Percentiles rank a stretch among this genome's conserved stretches.
These are phyloP conservation scores for Cryptococcus hybrid DNA, from an alignment of 1,284 basidiomycete species.

Conservation along the genomic window DNA sequence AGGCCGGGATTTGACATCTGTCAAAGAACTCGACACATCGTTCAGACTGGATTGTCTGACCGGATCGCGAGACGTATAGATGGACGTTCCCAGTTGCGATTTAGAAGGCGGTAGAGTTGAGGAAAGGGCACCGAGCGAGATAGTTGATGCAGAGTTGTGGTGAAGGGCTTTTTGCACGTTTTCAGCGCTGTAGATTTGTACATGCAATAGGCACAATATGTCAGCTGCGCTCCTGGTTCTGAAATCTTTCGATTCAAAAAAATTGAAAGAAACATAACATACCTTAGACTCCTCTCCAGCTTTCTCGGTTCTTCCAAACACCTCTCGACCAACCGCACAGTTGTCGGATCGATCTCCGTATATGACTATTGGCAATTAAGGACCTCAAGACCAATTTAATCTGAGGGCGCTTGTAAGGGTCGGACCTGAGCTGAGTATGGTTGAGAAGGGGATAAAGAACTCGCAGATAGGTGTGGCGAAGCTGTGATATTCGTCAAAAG, in stretches of 20 bases:
- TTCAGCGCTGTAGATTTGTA: slow-evolving; percentile 23
- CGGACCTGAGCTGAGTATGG: slow-evolving; percentile 81
- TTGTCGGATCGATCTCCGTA: slow-evolving; percentile 84
- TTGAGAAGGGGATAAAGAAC: slow-evolving; percentile 93
- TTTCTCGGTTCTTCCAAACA: slow-evolving; percentile 55
- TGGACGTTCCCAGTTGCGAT: slow-evolving; percentile 18
- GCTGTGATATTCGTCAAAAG: slow-evolving; percentile 53
- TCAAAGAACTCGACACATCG: slow-evolving; percentile 36
- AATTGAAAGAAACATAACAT: neutral
- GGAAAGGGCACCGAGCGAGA: slow-evolving; percentile 35
- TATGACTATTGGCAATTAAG: slow-evolving; percentile 68
- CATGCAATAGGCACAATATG: too few relatives aligned
- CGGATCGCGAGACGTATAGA: slow-evolving; percentile 38
- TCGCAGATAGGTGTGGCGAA: slow-evolving; percentile 94
- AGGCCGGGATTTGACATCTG: slow-evolving; percentile 13
- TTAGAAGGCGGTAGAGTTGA: slow-evolving; percentile 26
- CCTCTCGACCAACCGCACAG: slow-evolving; percentile 84
- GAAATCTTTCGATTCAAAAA: neutral
- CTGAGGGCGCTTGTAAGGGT: slow-evolving; percentile 88
- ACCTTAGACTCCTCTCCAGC: slow-evolving; percentile 41
- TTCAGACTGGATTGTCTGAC: slow-evolving; percentile 38
- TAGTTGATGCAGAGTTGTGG: slow-evolving; percentile 26
- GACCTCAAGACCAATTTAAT: slow-evolving; percentile 81
- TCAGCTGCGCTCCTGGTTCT: too few relatives aligned
- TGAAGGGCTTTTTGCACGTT: slow-evolving; percentile 21